Evolutionary conservation across 2,329 filamentous ascomycete genomes (phyloP).

Genomic region (Fonsecaea monophora): DNA sequence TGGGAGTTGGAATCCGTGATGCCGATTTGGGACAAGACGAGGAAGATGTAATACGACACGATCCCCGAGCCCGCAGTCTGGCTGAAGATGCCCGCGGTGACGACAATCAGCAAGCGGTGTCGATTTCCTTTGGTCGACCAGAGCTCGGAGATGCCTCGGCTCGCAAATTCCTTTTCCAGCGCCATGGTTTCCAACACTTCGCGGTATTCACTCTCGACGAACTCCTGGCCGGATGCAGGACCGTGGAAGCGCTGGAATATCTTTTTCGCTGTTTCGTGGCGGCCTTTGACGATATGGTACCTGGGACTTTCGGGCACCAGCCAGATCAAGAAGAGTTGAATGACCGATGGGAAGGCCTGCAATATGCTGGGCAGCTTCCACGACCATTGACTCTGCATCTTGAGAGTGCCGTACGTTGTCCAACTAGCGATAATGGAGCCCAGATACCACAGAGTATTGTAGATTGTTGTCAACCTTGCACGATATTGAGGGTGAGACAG

Average conservation of each 20-base stretch:
- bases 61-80: conserved; percentile 31
- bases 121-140: conserved; percentile 25
- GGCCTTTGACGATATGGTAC: conserved; percentile 57
- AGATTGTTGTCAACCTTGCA: conserved; percentile 57
- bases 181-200: conserved; percentile 22
- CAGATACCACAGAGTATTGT: conserved; percentile 62
- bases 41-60: conserved; percentile 47
- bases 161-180: conserved; percentile 20
- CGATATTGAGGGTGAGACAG: conserved; percentile 58
- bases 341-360: conserved; percentile 64
- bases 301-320: conserved; percentile 72
- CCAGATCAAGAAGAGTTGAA: conserved; percentile 62
- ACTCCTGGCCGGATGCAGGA: conserved; percentile 41
- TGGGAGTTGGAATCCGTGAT: conserved; percentile 58
- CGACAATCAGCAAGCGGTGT: conserved; percentile 24
- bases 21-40: conserved; percentile 58
- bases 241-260: conserved; percentile 49
- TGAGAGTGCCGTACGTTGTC: conserved; percentile 56
- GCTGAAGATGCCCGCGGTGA: conserved; percentile 21
- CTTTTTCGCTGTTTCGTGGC: conserved; percentile 40
- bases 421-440: conserved; percentile 59
- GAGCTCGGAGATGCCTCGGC: conserved; percentile 16
- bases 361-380: conserved; percentile 72
- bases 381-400: conserved; percentile 53
- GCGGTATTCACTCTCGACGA: conserved; percentile 20